phyloP scores from a whole-genome alignment of 495 filamentous ascomycete genomes.

The Chaetomidium leptoderma region DNA sequence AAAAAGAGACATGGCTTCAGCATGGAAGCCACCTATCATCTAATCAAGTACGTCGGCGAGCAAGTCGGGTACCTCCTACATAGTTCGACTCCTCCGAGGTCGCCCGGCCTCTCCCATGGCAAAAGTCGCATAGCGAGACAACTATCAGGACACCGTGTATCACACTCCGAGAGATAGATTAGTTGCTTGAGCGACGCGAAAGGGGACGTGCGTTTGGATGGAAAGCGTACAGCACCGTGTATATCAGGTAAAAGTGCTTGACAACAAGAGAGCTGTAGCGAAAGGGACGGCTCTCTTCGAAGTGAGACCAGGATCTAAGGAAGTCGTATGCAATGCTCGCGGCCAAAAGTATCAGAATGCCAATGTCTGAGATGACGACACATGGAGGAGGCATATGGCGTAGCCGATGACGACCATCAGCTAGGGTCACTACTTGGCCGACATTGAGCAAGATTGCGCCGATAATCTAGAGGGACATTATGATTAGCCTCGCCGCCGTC shows the following conservation, averaged over 20 bases:
- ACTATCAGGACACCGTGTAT: neutral
- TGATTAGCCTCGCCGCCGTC: too few species aligned
- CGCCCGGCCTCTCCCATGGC: neutral
- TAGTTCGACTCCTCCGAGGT: too few species aligned
- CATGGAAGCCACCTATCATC: too few species aligned
- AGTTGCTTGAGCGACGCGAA: neutral
- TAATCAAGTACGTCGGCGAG: too few species aligned
- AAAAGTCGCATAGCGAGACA: neutral
- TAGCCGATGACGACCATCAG: neutral
- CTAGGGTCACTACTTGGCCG: neutral
- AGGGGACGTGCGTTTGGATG: neutral
- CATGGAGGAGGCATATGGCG: neutral
- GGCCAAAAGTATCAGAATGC: neutral
- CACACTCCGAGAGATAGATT: neutral
- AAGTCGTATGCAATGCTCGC: neutral
- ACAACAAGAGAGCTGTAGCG: neutral
- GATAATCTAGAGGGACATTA: neutral
- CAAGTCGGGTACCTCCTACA: too few species aligned
- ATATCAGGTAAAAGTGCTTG: neutral
- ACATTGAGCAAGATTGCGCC: neutral
- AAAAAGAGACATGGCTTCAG: too few species aligned
- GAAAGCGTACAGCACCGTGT: neutral
- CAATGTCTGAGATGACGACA: neutral
- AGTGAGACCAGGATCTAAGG: neutral
- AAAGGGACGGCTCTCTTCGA: neutral